Conservation (phyloP, 2,329 filamentous ascomycete species). For the Beauveria asiatica region DNA sequence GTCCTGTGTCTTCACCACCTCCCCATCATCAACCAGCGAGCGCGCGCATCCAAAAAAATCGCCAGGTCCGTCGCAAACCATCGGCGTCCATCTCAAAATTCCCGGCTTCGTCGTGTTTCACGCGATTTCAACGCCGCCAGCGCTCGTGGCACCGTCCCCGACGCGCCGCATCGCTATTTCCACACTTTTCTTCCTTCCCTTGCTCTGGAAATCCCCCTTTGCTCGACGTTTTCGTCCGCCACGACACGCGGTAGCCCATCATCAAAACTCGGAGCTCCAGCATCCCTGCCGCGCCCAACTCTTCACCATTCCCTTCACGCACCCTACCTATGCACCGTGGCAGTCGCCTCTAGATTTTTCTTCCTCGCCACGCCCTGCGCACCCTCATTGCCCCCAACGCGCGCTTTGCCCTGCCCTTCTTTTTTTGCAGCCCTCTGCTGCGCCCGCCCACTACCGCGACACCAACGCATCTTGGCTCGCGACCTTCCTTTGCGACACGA, state of each 20-base stretch:
- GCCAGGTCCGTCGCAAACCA: slow-evolving; percentile 50
- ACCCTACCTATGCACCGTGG: slow-evolving; percentile 1
- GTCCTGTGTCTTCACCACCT: slow-evolving; percentile 44
- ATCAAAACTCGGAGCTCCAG: slow-evolving; percentile 4
- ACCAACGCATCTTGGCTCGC: slow-evolving; percentile 1
- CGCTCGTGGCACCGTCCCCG: slow-evolving; percentile 31
- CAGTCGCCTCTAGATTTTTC: slow-evolving; percentile 3
- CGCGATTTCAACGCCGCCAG: slow-evolving; percentile 44
- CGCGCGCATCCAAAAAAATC: slow-evolving; percentile 55
- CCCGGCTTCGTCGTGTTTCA: slow-evolving; percentile 43
- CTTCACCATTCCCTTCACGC: slow-evolving; percentile 8
- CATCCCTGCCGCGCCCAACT: slow-evolving; percentile 3
- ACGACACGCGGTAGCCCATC: slow-evolving; percentile 13
- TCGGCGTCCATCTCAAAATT: slow-evolving; percentile 48
- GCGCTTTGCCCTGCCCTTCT: slow-evolving; percentile 8
- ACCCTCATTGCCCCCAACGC: slow-evolving; percentile 2
- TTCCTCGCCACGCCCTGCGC: slow-evolving; percentile 1
- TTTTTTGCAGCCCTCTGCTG: slow-evolving; percentile 12
- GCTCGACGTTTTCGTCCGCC: slow-evolving; percentile 15
- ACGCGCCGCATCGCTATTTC: slow-evolving; percentile 32
- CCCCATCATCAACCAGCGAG: slow-evolving; percentile 43
- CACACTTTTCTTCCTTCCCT: slow-evolving; percentile 35
- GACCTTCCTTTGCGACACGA: slow-evolving; percentile 16
- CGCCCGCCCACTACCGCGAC: slow-evolving; percentile 4
- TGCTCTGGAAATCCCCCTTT: slow-evolving; percentile 20